Evolutionary conservation across 78 protist genomes (phyloP).

Genomic region (Tieghemostelium lacteum): DNA sequence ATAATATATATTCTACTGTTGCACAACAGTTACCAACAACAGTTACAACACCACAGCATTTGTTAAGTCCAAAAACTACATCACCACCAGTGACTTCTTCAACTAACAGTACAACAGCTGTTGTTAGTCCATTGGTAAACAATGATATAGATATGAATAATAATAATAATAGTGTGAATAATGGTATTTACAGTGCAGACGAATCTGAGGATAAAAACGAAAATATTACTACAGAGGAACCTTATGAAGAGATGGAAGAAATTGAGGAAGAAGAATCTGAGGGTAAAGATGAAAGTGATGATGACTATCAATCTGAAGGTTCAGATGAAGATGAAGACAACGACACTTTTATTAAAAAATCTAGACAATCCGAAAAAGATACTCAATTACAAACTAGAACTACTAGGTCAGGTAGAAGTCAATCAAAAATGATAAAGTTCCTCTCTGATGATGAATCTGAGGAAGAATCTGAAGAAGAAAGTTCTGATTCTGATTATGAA

Average conservation of each 20-base stretch:
- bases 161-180: background rate
- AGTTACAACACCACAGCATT: no score
- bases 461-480: constrained; percentile 4
- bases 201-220: constrained; percentile 8
- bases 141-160: no score
- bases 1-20: no score
- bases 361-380: constrained; percentile 1
- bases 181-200: background rate
- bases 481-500: constrained; percentile 43
- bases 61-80: background rate
- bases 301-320: constrained; percentile 24
- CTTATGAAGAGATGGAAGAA: background rate
- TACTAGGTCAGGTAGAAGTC: constrained; percentile 11
- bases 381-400: no score
- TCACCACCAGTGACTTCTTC: background rate
- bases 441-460: background rate
- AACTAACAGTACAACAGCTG: background rate
- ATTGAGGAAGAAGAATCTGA: background rate
- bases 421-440: background rate
- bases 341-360: background rate
- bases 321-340: background rate
- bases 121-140: background rate
- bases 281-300: background rate
- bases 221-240: background rate
- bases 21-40: no score